Percentiles rank a stretch among this genome's conserved stretches.
Conservation (phyloP, 2,329 filamentous ascomycete species). For the Apiospora koreana region DNA sequence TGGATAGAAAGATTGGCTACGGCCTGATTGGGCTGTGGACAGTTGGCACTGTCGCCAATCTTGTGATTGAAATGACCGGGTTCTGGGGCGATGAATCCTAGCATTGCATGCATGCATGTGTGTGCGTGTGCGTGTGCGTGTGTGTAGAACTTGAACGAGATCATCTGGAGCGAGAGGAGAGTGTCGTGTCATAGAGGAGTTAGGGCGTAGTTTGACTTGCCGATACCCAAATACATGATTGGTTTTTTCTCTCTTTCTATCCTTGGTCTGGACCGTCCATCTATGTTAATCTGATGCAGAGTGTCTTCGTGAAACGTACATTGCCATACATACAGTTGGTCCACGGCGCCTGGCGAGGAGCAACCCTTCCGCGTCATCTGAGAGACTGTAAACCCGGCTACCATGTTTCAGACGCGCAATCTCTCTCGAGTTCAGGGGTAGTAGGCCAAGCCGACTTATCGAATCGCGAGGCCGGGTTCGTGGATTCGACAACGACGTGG, state of each 20-base stretch:
- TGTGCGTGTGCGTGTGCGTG: not conserved
- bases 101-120: not conserved
- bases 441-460: not conserved
- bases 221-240: conserved; percentile 1
- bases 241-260: not conserved
- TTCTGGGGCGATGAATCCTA: conserved; percentile 41
- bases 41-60: conserved; percentile 77
- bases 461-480: not conserved
- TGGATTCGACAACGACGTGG: not conserved
- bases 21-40: conserved; percentile 79
- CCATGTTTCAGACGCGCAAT: not conserved
- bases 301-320: not conserved
- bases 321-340: not conserved
- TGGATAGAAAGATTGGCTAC: conserved; percentile 82
- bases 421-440: not conserved
- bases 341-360: not conserved
- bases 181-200: not conserved
- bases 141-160: not conserved
- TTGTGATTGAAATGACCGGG: conserved; percentile 74
- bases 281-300: not conserved
- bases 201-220: not conserved
- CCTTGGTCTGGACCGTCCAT: not conserved
- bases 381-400: not conserved
- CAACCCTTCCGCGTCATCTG: not conserved
- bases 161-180: not conserved